Evolutionary conservation across 177 flowering plant species (phyloP), one percentile per base, ranked within the genome.

Genomic region (Vitis hybrid): DNA sequence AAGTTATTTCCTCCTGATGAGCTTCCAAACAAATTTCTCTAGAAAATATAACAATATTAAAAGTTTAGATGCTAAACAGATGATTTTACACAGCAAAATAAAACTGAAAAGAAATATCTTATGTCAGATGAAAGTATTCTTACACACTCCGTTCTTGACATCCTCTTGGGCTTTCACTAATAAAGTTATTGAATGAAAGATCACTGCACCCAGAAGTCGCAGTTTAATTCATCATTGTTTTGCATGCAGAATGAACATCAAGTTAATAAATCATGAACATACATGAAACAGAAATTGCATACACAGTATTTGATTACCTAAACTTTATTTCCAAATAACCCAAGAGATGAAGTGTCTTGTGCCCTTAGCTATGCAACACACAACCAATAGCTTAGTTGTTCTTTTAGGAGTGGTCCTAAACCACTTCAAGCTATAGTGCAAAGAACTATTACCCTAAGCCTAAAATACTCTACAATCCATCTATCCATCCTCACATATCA

Each of bases 171-270:
- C 32, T 64, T 54, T 21, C 63, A 45, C 7, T 15, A 7, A 80
- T 57, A 17, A 86, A 73, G 66, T 80, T 82, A 78, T 85, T 85
- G 72, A 73, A 85, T 13, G 88, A 83, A 19, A 85, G 78, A 72
- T 85, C 88, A 56, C 88, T 86, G 81, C 66, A 75, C 10, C 18
- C 32, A 15, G 48, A 10, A 54, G n/a, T 58, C 19, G 40, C 26
- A 49, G 14, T 70, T 59, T 6, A 63, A 40, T 23, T 62, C 18
- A 55, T 21, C 19, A 5, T 15, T 49, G 21, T 14, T 21, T 4
- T 19, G 4, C 3, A 13, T 40, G 17, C 15, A 8, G n/a, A 8
- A 30, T 59, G 8, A 17, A 4, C 1, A 21, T 9, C 5, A 62
- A 9, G 1, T 21, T 4, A 18, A 52, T 14, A 52, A 6, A 13